A percentile compares a stretch with the other conserved stretches of the same genome.
phyloP scores from a whole-genome alignment of 2,329 filamentous ascomycete genomes.

The Neonectria sp. region DNA sequence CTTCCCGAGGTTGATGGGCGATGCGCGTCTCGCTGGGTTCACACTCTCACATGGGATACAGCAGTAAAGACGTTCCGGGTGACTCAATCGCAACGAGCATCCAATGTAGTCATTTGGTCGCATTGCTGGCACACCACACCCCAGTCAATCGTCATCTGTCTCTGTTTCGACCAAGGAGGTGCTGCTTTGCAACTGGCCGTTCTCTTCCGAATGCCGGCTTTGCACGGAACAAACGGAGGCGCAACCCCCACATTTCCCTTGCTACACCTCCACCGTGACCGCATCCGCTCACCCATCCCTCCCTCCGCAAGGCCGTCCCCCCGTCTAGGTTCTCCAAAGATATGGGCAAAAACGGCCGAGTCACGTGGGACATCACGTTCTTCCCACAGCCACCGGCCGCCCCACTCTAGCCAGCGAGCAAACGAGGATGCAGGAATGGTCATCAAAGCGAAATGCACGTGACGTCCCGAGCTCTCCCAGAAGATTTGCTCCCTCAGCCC shows the following conservation, averaged over 20 bases:
- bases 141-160: constrained; percentile 5
- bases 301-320: constrained; percentile 8
- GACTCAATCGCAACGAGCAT: background rate
- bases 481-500: constrained; percentile 52
- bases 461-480: constrained; percentile 51
- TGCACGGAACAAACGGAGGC: constrained; percentile 34
- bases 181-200: constrained; percentile 33
- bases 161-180: constrained; percentile 6
- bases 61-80: background rate
- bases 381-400: constrained; percentile 1
- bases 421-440: constrained; percentile 43
- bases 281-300: constrained; percentile 28
- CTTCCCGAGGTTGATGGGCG: background rate
- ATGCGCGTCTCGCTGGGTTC: background rate
- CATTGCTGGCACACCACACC: background rate
- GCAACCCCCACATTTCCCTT: constrained; percentile 39
- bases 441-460: constrained; percentile 51
- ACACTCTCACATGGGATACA: background rate
- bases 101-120: constrained; percentile 2
- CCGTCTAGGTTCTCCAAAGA: background rate
- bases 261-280: constrained; percentile 28
- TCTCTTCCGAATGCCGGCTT: constrained; percentile 44
- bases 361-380: constrained; percentile 34
- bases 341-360: background rate
- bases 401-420: constrained; percentile 38